A percentile compares a stretch with the other conserved stretches of the same genome.
Conservation (phyloP, 1,284 basidiomycete species). For the Inonotus obliquus region DNA sequence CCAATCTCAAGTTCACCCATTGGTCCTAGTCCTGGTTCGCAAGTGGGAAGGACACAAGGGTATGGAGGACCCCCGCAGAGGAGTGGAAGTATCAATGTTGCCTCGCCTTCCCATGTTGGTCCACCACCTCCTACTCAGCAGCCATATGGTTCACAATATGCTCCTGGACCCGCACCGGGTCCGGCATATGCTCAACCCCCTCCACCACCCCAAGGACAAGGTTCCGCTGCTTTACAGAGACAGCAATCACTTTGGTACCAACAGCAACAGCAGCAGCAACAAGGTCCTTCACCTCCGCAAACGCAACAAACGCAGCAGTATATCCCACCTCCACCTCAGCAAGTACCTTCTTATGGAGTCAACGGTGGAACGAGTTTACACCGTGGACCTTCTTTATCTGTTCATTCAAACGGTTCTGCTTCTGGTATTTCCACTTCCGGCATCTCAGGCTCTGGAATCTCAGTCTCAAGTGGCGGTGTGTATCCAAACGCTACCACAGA, state of each 20-base stretch:
- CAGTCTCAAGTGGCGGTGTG: not conserved
- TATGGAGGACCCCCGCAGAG: constrained; percentile 6
- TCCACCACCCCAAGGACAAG: constrained; percentile 4
- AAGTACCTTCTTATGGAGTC: constrained; percentile 25
- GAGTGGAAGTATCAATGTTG: constrained; percentile 13
- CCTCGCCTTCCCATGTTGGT: constrained; percentile 5
- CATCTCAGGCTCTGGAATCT: too few relatives aligned
- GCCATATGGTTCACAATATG: constrained; percentile 1
- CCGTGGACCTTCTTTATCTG: constrained; percentile 10
- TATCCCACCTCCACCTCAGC: constrained; percentile 23
- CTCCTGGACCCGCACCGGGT: constrained; percentile 9
- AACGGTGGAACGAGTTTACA: constrained; percentile 18
- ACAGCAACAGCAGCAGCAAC: constrained; percentile 26
- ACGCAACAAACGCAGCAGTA: constrained; percentile 25
- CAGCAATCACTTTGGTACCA: constrained; percentile 15
- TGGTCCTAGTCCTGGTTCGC: not conserved
- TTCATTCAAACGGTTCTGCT: constrained; percentile 9
- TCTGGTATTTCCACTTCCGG: too few relatives aligned
- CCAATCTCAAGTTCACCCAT: too few relatives aligned
- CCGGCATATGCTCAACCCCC: constrained; percentile 14
- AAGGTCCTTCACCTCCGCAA: constrained; percentile 24
- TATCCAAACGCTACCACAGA: not conserved
- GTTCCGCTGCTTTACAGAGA: constrained; percentile 5
- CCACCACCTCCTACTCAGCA: constrained; percentile 9
- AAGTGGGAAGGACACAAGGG: not conserved